Evolutionary conservation across 1,139 yeast species (phyloP), one percentile per base, ranked within the genome.

Genomic region (Pichia kudriavzevii): DNA sequence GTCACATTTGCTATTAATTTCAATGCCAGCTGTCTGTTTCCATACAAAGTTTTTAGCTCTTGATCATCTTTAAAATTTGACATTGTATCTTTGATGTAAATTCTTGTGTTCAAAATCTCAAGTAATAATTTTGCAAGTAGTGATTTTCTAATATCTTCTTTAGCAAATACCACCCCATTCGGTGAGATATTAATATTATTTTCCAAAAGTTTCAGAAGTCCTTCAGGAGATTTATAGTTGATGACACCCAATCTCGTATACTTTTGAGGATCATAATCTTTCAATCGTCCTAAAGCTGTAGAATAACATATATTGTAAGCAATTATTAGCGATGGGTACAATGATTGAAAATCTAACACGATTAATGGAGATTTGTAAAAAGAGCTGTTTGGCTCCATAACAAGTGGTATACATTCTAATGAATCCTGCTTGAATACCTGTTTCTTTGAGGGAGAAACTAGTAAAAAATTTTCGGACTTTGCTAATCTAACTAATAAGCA

Each of bases 281-380:
- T 60, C 13, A 84, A 61, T 32, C 79, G 64, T 1, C 97, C 96
- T 2, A 91, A 47, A 36, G 88, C 63, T 0, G 98, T 91, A 0
- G 96, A 82, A 52, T 78, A 91, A 51, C 98, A 91, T 47, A 84
- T 80, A 50, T 91, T 91, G 55, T 83, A 84, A 0, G 96, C 98
- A 48, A 87, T 84, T 57, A 91, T 73, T 13, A 91, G 71, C 0
- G 97, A 87, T 0, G 98, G 98, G 51, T 91, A 91, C 37, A 91
- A 66, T 0, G 97, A 85, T 50, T 91, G 96, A 51, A 91, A 91
- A 56, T 91, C 98, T 20, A 91, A 60, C 0, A 91, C 97, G 10
- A 88, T 70, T 32, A 91, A 64, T 0, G 98, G 98, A 32, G 93
- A 81, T 41, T 84, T 85, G 56, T 87, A 91, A 47, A 79, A 83